Evolutionary conservation across 176 grass and related monocot species (phyloP).

Genomic region (Avena sativa): DNA sequence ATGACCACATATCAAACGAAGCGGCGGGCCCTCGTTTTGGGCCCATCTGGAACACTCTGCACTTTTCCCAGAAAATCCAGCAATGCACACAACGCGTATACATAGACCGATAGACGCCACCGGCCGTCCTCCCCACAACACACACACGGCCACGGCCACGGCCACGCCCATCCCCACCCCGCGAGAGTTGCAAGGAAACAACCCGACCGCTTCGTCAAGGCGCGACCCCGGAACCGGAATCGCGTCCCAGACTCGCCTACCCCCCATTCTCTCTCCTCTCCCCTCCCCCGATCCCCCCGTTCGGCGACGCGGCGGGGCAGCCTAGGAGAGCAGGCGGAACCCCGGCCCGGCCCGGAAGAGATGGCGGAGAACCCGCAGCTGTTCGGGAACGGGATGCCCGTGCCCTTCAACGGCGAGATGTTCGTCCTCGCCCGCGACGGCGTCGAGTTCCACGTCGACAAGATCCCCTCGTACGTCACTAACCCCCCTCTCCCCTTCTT

Average conservation of each 20-base stretch:
- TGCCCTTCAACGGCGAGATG: conserved; percentile 87
- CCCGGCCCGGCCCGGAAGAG: not conserved
- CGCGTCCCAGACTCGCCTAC: not conserved
- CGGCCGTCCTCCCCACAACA: too few species aligned
- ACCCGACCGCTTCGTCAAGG: conserved; percentile 3
- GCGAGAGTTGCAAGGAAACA: not conserved
- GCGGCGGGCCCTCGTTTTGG: too few species aligned
- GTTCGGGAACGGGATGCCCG: conserved; percentile 87
- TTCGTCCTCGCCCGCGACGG: conserved; percentile 94
- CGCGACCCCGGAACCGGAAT: not conserved
- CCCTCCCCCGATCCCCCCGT: not conserved
- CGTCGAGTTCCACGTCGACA: conserved; percentile 97
- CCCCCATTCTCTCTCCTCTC: not conserved
- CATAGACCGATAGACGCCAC: too few species aligned
- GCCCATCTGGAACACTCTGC: too few species aligned
- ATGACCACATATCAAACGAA: too few species aligned
- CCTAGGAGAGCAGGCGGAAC: not conserved
- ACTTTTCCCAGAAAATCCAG: too few species aligned
- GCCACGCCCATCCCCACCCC: not conserved
- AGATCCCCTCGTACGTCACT: conserved; percentile 75
- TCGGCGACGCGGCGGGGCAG: conserved; percentile 14
- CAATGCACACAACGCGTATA: too few species aligned
- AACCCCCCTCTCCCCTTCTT: not conserved
- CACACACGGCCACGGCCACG: not conserved
- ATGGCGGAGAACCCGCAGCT: conserved; percentile 98